These are phyloP conservation scores for Trichoderma koningiopsis DNA, from an alignment of 2,329 filamentous ascomycete species.

Conservation along the genomic window DNA sequence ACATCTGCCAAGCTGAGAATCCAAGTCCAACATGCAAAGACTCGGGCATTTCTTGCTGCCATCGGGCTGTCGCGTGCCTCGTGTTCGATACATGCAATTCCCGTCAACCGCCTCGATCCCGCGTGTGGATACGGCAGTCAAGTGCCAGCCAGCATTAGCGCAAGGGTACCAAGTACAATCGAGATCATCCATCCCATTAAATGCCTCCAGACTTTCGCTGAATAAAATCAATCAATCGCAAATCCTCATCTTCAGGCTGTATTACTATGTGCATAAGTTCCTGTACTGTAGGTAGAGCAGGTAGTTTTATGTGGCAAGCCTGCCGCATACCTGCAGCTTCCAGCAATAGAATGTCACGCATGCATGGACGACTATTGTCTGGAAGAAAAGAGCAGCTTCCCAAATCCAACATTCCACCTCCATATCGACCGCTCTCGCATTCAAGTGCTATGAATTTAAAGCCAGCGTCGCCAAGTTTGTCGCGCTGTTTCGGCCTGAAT, in stretches of 20 bases:
- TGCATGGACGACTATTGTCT: neutral
- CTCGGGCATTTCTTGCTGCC: neutral
- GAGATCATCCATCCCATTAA: neutral
- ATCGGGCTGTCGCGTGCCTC: constrained; percentile 7
- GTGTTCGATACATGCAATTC: neutral
- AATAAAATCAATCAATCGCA: neutral
- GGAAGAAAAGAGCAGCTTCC: neutral
- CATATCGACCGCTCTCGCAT: neutral
- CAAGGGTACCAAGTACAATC: neutral
- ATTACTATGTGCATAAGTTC: neutral
- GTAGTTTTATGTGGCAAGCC: neutral
- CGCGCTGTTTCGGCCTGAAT: constrained; percentile 10
- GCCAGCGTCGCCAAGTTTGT: neutral
- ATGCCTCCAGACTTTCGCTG: neutral
- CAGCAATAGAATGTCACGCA: neutral
- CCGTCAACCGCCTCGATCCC: neutral
- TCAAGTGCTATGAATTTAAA: neutral
- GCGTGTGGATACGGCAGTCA: constrained; percentile 7
- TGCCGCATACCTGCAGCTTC: neutral
- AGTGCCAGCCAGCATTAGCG: neutral
- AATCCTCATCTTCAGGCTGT: neutral
- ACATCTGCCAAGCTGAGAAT: neutral
- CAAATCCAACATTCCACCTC: neutral
- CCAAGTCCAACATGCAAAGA: neutral
- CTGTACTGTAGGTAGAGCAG: too few relatives aligned